Evolutionary conservation across 208 protist species (phyloP), one percentile per base, ranked within the genome.

Genomic region (Spongospora subterranea): DNA sequence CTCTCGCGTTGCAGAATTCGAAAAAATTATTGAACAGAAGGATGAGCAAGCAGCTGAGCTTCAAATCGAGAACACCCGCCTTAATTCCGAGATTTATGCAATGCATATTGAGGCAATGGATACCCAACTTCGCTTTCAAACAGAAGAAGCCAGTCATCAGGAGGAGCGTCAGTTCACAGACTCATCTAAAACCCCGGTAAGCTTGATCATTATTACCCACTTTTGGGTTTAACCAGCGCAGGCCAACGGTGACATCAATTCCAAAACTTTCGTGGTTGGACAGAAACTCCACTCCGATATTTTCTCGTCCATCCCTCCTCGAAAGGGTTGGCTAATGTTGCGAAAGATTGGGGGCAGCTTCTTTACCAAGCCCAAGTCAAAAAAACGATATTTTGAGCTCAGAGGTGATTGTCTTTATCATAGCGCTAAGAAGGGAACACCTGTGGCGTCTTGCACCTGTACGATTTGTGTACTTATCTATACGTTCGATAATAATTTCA

Each of bases 341-440:
- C 6, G 71, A 35, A 82, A 82, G 71, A 82, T 82, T 35, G 71
- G 71, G n/a, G 71, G 71, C 6, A n/a, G 71, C 6, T 82, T 82
- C n/a, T 82, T 82, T n/a, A 35, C 17, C 35, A 82, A 82, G n/a
- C 71, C 6, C 6, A 82, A 82, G n/a, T 17, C 40, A n/a, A 82
- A 82, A n/a, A 82, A 82, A n/a, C 71, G 71, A 35, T 82, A 45
- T 43, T 82, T 82, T 43, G 71, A 82, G 71, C n/a, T 82, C 17
- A 6, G 71, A 20, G 71, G 71, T 39, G 71, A 82, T 43, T 35
- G n/a, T n/a, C 71, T 82, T 6, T 82, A 82, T 43, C 71, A 82
- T 82, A 40, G 17, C 35, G 71, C 6, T 35, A 82, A 82, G 71
- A 82, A 82, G n/a, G 6, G 11, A 35, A 35, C 71, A 43, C 6